phyloP scores from a whole-genome alignment of 2,329 filamentous ascomycete genomes.

The Biscogniauxia marginata region DNA sequence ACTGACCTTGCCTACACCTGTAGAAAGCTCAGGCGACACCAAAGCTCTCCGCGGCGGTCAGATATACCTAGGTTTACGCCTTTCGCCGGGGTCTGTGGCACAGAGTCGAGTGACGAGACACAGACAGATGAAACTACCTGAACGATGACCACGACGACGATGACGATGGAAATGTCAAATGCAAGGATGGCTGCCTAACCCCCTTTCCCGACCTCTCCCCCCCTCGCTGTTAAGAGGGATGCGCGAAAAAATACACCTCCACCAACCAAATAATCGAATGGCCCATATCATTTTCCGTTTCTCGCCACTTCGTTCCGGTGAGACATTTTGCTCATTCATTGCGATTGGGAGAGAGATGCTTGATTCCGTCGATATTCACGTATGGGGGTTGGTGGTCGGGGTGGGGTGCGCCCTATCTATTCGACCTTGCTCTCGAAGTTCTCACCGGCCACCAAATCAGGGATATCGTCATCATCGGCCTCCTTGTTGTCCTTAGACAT shows the following conservation, averaged over 20 bases:
- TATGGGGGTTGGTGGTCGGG: slow-evolving; percentile 3
- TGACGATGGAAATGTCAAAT: slow-evolving; percentile 5
- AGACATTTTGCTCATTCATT: slow-evolving; percentile 13
- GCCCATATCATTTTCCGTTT: not conserved
- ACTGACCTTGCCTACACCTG: slow-evolving; percentile 1
- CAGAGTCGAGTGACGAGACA: not conserved
- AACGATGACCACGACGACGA: slow-evolving; percentile 6
- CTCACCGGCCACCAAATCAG: slow-evolving; percentile 93
- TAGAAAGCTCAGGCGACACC: slow-evolving; percentile 4
- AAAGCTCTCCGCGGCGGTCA: not conserved
- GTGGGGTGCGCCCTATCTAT: slow-evolving; percentile 49
- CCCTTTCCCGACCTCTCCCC: slow-evolving; percentile 8
- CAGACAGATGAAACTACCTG: slow-evolving; percentile 5
- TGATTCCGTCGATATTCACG: not conserved
- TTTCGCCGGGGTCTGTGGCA: too few relatives aligned
- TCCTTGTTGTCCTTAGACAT: slow-evolving; percentile 92
- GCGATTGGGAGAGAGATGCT: slow-evolving; percentile 6
- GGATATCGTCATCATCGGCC: slow-evolving; percentile 89
- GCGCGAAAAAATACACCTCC: slow-evolving; percentile 10
- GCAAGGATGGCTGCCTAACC: slow-evolving; percentile 11
- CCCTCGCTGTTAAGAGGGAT: slow-evolving; percentile 3
- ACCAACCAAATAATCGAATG: slow-evolving; percentile 9
- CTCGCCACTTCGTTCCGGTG: not conserved
- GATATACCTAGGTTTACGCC: not conserved
- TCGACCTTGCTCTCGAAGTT: slow-evolving; percentile 98